A percentile compares a stretch with the other conserved stretches of the same genome.
phyloP scores from a whole-genome alignment of 2,329 filamentous ascomycete species.

The Aspergillus sp. region DNA sequence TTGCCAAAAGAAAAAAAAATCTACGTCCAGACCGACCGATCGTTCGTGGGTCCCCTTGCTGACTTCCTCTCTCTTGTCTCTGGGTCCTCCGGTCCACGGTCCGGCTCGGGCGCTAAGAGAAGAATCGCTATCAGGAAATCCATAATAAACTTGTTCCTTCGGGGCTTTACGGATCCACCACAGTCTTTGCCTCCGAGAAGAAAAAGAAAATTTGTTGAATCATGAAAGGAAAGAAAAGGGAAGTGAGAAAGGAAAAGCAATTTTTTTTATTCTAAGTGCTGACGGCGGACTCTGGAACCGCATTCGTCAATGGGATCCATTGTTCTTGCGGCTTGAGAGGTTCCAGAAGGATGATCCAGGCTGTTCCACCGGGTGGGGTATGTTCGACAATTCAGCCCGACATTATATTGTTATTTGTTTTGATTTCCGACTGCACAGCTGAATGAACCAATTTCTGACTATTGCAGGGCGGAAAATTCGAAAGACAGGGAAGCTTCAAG shows the following conservation, averaged over 20 bases:
- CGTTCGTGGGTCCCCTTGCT: constrained; percentile 8
- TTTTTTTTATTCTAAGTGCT: background rate
- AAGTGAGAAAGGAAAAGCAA: no score
- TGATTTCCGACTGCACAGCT: background rate
- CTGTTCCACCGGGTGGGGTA: constrained; percentile 5
- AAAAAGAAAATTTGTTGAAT: background rate
- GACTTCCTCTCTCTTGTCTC: background rate
- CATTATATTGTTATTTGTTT: background rate
- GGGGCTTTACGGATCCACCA: constrained; percentile 10
- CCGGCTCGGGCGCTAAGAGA: constrained; percentile 20
- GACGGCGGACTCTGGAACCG: background rate
- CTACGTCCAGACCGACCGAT: constrained; percentile 8
- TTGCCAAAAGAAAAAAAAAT: background rate
- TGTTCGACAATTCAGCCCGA: background rate
- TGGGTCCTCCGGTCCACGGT: constrained; percentile 8
- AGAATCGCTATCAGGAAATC: constrained; percentile 1
- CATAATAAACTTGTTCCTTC: constrained; percentile 7
- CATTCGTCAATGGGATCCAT: constrained; percentile 3
- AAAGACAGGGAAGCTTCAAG: background rate
- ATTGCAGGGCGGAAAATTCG: background rate
- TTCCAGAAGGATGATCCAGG: constrained; percentile 18
- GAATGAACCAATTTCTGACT: background rate
- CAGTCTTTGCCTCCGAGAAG: constrained; percentile 12
- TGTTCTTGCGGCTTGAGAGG: constrained; percentile 6
- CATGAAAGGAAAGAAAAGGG: background rate